These are phyloP conservation scores for Gremmenia infestans DNA, from an alignment of 2,329 filamentous ascomycete species.

Conservation along the genomic window DNA sequence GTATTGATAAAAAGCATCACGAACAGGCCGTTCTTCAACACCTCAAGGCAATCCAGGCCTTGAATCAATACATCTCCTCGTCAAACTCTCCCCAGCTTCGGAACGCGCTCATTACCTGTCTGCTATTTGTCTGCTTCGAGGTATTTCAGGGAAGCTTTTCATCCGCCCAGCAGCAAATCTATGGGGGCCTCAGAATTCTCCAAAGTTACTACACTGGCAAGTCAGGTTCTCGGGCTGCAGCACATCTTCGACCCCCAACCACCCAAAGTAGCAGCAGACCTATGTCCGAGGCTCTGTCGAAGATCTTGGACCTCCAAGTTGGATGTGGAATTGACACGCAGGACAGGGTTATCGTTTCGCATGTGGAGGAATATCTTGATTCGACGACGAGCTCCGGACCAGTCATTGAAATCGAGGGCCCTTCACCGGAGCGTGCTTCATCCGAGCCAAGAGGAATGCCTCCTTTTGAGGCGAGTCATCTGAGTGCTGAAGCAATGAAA, in stretches of 20 bases:
- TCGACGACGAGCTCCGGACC: constrained; percentile 4
- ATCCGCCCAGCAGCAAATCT: constrained; percentile 56
- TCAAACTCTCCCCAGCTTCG: constrained; percentile 40
- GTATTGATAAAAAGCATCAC: constrained; percentile 47
- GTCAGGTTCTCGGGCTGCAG: constrained; percentile 18
- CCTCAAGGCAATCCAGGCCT: constrained; percentile 49
- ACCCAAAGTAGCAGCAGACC: not conserved
- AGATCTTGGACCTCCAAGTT: constrained; percentile 13
- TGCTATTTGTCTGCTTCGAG: constrained; percentile 30
- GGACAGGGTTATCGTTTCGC: constrained; percentile 15
- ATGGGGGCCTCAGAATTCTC: constrained; percentile 51
- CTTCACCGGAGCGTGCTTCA: not conserved
- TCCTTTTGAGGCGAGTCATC: not conserved
- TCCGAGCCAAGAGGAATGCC: not conserved
- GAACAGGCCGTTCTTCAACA: constrained; percentile 56
- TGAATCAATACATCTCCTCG: constrained; percentile 41
- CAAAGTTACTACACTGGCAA: constrained; percentile 35
- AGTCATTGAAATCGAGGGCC: not conserved
- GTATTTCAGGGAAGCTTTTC: constrained; percentile 43
- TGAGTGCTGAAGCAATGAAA: not conserved
- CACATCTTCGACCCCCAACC: constrained; percentile 7
- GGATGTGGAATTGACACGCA: constrained; percentile 17
- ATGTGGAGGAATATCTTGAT: constrained; percentile 24
- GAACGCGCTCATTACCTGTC: constrained; percentile 28
- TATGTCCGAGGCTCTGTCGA: constrained; percentile 6